phyloP scores from a whole-genome alignment of 148 eudicot species.

The Vaccinium corymbosum region DNA sequence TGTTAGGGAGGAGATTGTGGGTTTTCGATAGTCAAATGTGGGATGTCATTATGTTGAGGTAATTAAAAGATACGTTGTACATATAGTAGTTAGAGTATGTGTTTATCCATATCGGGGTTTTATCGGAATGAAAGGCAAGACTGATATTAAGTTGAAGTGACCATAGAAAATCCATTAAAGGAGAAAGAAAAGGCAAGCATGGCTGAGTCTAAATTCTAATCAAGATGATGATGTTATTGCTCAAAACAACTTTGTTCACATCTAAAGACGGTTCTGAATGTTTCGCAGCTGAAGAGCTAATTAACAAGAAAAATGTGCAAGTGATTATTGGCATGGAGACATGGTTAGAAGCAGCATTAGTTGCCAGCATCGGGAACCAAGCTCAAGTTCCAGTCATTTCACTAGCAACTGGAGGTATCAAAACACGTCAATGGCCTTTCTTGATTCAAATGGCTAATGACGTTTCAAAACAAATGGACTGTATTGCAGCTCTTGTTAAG shows the following conservation, averaged over 20 bases:
- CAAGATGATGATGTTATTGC: too few relatives aligned
- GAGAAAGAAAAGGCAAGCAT: not conserved
- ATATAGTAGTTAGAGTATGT: not conserved
- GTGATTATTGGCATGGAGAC: slow-evolving; percentile 20
- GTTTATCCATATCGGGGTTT: too few relatives aligned
- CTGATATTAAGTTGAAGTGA: not conserved
- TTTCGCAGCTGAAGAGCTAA: slow-evolving; percentile 3
- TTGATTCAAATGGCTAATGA: slow-evolving; percentile 20
- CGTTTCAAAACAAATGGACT: not conserved
- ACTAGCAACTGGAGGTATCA: slow-evolving; percentile 13
- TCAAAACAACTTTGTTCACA: not conserved
- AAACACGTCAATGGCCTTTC: slow-evolving; percentile 21
- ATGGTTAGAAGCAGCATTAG: slow-evolving; percentile 25
- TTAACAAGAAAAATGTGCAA: slow-evolving; percentile 14
- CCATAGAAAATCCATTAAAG: not conserved
- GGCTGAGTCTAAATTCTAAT: not conserved
- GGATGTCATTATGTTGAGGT: not conserved
- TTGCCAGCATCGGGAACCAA: slow-evolving; percentile 18
- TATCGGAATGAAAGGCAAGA: too few relatives aligned
- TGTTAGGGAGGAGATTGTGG: not conserved
- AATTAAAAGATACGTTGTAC: too few relatives aligned
- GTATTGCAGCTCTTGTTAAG: slow-evolving; percentile 12
- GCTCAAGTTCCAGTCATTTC: slow-evolving; percentile 27
- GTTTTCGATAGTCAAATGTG: not conserved
- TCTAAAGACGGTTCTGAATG: not conserved